Evolutionary conservation across 257 asterid species (phyloP).

Genomic region (Lavandula angustifolia): DNA sequence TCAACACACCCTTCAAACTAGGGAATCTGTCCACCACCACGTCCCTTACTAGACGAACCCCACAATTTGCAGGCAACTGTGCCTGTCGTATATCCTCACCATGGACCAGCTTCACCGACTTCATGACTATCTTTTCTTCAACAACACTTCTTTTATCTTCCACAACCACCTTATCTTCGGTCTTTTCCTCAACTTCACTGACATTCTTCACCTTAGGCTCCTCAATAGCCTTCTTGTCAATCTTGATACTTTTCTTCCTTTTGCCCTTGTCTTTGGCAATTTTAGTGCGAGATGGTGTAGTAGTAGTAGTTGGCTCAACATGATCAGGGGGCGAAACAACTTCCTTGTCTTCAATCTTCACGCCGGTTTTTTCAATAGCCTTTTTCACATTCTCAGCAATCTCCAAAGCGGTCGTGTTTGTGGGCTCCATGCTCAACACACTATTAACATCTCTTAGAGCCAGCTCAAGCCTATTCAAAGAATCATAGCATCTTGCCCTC

Average conservation of each 20-base stretch:
- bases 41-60: constrained; percentile 66
- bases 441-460: constrained; percentile 70
- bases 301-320: constrained; percentile 42
- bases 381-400: constrained; percentile 55
- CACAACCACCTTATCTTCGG: constrained; percentile 71
- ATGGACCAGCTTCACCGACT: constrained; percentile 67
- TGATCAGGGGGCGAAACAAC: constrained; percentile 41
- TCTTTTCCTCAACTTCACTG: constrained; percentile 49
- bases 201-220: constrained; percentile 53
- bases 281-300: constrained; percentile 36
- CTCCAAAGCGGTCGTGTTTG: constrained; percentile 75
- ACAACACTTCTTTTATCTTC: constrained; percentile 64
- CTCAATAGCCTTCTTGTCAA: constrained; percentile 43
- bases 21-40: constrained; percentile 72
- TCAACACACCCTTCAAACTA: constrained; percentile 71
- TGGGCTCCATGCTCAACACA: constrained; percentile 80
- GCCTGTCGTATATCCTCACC: constrained; percentile 94
- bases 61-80: constrained; percentile 68
- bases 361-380: constrained; percentile 54
- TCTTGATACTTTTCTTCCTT: constrained; percentile 59
- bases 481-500: constrained; percentile 80
- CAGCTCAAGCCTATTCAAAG: constrained; percentile 73
- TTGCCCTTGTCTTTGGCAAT: constrained; percentile 51
- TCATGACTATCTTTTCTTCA: constrained; percentile 66
- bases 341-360: constrained; percentile 56